Evolutionary conservation across 768 basidiomycete genomes (phyloP).

Genomic region (Megacollybia marginata): DNA sequence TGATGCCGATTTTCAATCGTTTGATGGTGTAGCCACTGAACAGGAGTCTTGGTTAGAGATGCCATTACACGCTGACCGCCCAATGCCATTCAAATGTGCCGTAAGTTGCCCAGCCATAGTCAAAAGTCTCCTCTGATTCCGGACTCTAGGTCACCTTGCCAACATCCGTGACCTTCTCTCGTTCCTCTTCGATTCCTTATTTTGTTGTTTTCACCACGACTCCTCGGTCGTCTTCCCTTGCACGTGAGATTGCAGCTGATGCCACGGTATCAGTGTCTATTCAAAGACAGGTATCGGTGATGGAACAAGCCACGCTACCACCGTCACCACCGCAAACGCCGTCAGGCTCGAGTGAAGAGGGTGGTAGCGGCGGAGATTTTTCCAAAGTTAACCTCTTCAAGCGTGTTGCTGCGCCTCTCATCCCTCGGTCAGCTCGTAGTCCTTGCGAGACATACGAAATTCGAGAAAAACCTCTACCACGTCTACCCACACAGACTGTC

Average conservation of each 20-base stretch:
- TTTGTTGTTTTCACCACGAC: constrained; percentile 69
- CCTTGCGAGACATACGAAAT: constrained; percentile 16
- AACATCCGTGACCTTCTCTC: constrained; percentile 51
- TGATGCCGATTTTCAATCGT: constrained; percentile 51
- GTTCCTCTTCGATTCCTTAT: constrained; percentile 56
- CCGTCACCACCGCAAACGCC: constrained; percentile 46
- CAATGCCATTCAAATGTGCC: constrained; percentile 57
- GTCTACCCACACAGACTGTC: constrained; percentile 29
- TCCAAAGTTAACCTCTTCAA: constrained; percentile 24
- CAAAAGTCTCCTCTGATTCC: constrained; percentile 1
- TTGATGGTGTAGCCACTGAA: constrained; percentile 36
- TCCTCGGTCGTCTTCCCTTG: constrained; percentile 43
- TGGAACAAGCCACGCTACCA: constrained; percentile 30
- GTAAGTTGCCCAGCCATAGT: constrained; percentile 31
- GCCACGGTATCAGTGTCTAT: constrained; percentile 66
- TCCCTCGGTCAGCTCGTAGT: constrained; percentile 17
- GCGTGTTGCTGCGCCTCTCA: constrained; percentile 23
- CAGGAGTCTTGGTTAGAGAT: constrained; percentile 62
- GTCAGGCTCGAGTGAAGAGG: constrained; percentile 37
- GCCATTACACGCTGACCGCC: constrained; percentile 54
- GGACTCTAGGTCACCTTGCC: constrained; percentile 56
- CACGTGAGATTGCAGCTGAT: constrained; percentile 62
- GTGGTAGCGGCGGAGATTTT: constrained; percentile 1
- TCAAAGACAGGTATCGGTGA: constrained; percentile 51
- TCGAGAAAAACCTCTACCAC: constrained; percentile 35